Conservation (phyloP, 345 rosid genomes). For the Corymbia maculata region DNA sequence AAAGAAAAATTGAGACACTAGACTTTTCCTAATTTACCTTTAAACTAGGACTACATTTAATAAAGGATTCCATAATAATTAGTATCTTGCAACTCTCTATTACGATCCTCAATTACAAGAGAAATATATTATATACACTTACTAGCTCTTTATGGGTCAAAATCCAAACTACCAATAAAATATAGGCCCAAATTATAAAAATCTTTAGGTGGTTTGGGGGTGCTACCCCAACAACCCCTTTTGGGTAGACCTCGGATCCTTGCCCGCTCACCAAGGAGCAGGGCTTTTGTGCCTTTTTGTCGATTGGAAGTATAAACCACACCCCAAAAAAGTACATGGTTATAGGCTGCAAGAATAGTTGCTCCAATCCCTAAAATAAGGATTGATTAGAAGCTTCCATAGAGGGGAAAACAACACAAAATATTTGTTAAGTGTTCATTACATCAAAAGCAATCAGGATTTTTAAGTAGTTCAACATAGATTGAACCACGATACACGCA, state of each 20-base stretch:
- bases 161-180: too few species aligned
- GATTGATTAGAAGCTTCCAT: neutral
- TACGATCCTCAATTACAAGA: neutral
- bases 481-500: neutral
- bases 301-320: too few species aligned
- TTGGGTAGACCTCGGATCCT: fast-evolving
- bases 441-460: neutral
- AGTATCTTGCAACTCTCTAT: neutral
- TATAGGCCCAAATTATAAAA: neutral
- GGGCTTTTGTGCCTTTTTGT: fast-evolving
- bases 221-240: fast-evolving
- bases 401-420: neutral
- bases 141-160: too few species aligned
- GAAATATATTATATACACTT: too few species aligned
- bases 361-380: neutral
- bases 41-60: too few species aligned
- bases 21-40: too few species aligned
- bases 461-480: neutral
- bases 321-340: neutral
- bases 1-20: neutral
- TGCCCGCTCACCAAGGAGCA: neutral
- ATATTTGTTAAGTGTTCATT: neutral
- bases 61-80: neutral
- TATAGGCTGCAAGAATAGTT: too few species aligned
- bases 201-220: neutral